Evolutionary conservation across 169 alveolate species (phyloP).

Genomic region (Eimeria maxima): DNA sequence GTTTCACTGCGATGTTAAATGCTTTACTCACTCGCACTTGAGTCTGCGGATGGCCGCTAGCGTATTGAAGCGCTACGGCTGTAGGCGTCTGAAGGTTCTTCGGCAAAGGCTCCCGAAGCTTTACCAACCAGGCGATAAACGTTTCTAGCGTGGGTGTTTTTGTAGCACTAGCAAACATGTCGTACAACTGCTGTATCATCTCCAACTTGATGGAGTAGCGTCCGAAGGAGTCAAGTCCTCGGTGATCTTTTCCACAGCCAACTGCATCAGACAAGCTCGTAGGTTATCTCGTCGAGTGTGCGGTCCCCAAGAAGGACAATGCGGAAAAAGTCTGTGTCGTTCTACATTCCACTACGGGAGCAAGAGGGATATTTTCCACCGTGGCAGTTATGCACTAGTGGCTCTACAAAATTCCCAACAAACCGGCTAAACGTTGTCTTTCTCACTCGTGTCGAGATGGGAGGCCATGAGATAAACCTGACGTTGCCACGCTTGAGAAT

Average conservation of each 20-base stretch:
- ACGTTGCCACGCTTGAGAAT: constrained; percentile 53
- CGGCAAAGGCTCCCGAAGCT: constrained; percentile 66
- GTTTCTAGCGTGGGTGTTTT: constrained; percentile 1
- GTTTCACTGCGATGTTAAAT: constrained; percentile 20
- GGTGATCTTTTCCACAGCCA: constrained; percentile 61
- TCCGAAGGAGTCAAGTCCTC: constrained; percentile 35
- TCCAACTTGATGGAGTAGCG: constrained; percentile 65
- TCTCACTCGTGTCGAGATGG: constrained; percentile 65
- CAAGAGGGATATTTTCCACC: not conserved
- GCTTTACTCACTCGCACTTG: constrained; percentile 71
- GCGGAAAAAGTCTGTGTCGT: not conserved
- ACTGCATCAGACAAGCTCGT: constrained; percentile 20
- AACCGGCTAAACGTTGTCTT: not conserved
- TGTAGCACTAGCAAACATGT: constrained; percentile 43
- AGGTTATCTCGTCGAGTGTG: not conserved
- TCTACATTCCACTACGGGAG: not conserved
- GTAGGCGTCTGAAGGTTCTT: constrained; percentile 64
- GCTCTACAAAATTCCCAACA: not conserved
- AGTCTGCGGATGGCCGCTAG: constrained; percentile 67
- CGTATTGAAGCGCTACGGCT: constrained; percentile 43
- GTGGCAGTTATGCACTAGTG: not conserved
- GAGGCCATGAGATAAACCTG: constrained; percentile 63
- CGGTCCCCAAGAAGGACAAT: not conserved
- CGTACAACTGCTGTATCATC: constrained; percentile 38
- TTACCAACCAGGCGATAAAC: constrained; percentile 37